phyloP scores from a whole-genome alignment of 805 yeast genomes.

The Metschnikowia lochheadii region DNA sequence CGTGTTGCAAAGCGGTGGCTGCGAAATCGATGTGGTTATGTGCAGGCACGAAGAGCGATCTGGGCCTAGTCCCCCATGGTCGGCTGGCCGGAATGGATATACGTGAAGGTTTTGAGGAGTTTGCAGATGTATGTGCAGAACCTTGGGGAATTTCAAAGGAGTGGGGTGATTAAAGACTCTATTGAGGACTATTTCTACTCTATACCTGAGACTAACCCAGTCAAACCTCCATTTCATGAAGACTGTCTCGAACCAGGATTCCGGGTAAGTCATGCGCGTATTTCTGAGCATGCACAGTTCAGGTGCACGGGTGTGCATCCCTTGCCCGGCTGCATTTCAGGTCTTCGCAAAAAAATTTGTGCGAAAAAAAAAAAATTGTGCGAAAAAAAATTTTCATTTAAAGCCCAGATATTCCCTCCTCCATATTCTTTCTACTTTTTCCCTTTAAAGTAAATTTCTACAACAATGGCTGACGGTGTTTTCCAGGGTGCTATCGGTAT shows the following conservation, averaged over 20 bases:
- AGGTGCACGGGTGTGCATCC: background rate
- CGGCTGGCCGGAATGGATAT: background rate
- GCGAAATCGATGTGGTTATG: background rate
- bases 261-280: conserved; percentile 4
- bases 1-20: conserved; percentile 2
- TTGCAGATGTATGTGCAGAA: too few relatives aligned
- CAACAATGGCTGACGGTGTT: conserved; percentile 31
- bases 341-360: conserved; percentile 6
- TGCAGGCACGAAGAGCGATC: background rate
- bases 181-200: too few relatives aligned
- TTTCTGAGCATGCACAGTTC: conserved; percentile 2
- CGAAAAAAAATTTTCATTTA: conserved; percentile 18
- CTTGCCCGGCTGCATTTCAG: background rate
- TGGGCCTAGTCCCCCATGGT: background rate
- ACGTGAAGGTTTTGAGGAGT: too few relatives aligned
- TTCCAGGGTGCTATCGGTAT: conserved; percentile 43
- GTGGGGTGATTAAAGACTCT: too few relatives aligned
- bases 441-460: conserved; percentile 12
- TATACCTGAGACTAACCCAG: background rate
- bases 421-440: conserved; percentile 12
- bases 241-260: background rate
- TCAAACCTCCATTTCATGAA: background rate
- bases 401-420: conserved; percentile 13
- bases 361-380: conserved; percentile 12
- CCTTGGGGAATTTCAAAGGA: too few relatives aligned